These are phyloP conservation scores for Yamadazyma phyllophila DNA, from an alignment of 805 yeast genomes.

Conservation along the genomic window DNA sequence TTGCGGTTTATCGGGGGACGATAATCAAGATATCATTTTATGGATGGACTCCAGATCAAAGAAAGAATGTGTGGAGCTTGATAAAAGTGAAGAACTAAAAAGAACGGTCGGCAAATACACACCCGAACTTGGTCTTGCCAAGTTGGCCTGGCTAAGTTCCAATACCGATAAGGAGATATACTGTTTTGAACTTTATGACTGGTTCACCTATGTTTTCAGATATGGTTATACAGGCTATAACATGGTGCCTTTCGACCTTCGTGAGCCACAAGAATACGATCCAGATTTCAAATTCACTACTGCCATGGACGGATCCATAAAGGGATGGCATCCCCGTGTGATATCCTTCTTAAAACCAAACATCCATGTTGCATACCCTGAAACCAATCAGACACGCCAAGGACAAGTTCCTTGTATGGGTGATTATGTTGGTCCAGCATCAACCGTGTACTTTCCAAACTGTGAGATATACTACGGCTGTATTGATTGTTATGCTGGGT, in stretches of 20 bases:
- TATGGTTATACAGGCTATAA: slow-evolving; percentile 17
- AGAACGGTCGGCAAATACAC: slow-evolving; percentile 45
- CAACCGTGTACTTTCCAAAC: slow-evolving; percentile 1
- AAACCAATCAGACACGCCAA: slow-evolving; percentile 6
- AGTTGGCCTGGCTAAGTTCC: slow-evolving; percentile 40
- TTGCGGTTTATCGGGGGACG: slow-evolving; percentile 13
- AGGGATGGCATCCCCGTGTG: slow-evolving; percentile 46
- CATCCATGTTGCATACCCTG: slow-evolving; percentile 23
- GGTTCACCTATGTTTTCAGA: slow-evolving; percentile 31
- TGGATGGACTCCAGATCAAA: slow-evolving; percentile 60
- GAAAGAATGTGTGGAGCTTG: slow-evolving; percentile 29
- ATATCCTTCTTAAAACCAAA: slow-evolving; percentile 17
- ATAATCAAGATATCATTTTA: slow-evolving; percentile 43
- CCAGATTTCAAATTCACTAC: slow-evolving; percentile 3
- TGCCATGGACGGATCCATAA: slow-evolving; percentile 57
- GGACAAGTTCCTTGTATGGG: slow-evolving; percentile 17
- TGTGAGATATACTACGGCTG: slow-evolving; percentile 44
- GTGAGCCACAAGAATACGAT: slow-evolving; percentile 1
- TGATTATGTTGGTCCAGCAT: slow-evolving; percentile 17
- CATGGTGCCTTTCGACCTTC: slow-evolving; percentile 6
- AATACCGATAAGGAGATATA: slow-evolving; percentile 19
- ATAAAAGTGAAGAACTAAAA: slow-evolving; percentile 13
- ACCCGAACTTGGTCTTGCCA: slow-evolving; percentile 61
- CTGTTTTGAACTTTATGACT: slow-evolving; percentile 54
- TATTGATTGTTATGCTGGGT: slow-evolving; percentile 60